Percentiles rank a stretch among this genome's conserved stretches.
These are phyloP conservation scores for Samsoniella hepiali DNA, from an alignment of 2,329 filamentous ascomycete genomes.

Conservation along the genomic window DNA sequence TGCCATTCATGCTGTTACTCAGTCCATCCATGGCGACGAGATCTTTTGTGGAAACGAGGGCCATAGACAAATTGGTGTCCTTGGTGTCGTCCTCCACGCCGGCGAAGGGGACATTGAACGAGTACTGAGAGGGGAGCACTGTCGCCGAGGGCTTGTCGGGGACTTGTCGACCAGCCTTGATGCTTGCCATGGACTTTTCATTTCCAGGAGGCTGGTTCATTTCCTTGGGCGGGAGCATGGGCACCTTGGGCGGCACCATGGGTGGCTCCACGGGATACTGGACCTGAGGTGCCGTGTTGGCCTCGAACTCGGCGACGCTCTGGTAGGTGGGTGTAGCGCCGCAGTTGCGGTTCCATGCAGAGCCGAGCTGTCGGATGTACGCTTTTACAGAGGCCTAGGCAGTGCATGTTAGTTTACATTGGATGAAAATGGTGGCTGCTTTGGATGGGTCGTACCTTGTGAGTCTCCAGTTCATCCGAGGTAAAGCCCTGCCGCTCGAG, in stretches of 20 bases:
- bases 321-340: conserved; percentile 49
- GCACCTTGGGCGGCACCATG: conserved; percentile 23
- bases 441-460: conserved; percentile 59
- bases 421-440: conserved; percentile 8
- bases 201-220: conserved; percentile 35
- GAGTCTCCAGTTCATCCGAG: conserved; percentile 49
- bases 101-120: conserved; percentile 34
- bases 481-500: conserved; percentile 58
- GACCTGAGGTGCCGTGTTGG: conserved; percentile 27
- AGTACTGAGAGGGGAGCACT: conserved; percentile 26
- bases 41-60: conserved; percentile 53
- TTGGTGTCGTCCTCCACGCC: conserved; percentile 33
- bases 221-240: conserved; percentile 31
- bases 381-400: conserved; percentile 55
- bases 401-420: conserved; percentile 22
- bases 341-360: conserved; percentile 42
- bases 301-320: conserved; percentile 49
- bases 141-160: conserved; percentile 32
- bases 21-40: conserved; percentile 48
- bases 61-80: conserved; percentile 36
- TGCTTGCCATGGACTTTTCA: conserved; percentile 41
- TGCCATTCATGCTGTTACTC: conserved; percentile 39
- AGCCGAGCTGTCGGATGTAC: conserved; percentile 59
- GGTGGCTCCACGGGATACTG: conserved; percentile 26
- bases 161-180: conserved; percentile 36